Evolutionary conservation across 352 stramenopile genomes (phyloP), one percentile per base, ranked within the genome.

Genomic region (Pythium myriotylum): DNA sequence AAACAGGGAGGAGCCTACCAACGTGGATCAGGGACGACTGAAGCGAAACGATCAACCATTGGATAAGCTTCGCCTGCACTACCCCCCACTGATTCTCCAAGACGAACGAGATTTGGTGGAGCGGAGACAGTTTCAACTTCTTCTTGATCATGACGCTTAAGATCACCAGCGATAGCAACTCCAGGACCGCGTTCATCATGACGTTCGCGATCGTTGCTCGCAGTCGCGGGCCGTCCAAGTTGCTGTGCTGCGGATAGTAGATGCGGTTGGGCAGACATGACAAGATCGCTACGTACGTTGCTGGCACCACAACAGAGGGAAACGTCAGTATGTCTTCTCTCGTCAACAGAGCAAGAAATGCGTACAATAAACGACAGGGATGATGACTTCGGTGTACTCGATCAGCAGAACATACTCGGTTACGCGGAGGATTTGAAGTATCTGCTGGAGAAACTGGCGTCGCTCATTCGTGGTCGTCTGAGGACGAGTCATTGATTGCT

Each of bases 381-480:
- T 58, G 12, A 75, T 27, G 9, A 80, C 59, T 63, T 80, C 69
- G 23, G 70, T 61, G 24, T 68, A 76, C 33, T 77, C 57, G 22
- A 68, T 58, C 3, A 77, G 49, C 17, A 73, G 33, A 6, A 76
- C 19, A 39, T 76, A 77, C 40, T 80, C 69, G 4, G 48, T 71
- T 22, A 74, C 42, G 51, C 68, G 70, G 27, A 80, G 29, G 13
- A 74, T 59, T 20, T 65, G 47, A 5, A 77, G 70, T 45, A 56
- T 32, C 24, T 62, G 63, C 39, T 55, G 51, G 12, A 69, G 35
- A 0, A 74, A 54, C 10, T 62, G 4, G 8, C 42, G 29, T 0
- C 54, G 54, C 10, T 70, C 63, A 16, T 39, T 16, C 5, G 29
- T 10, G 29, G 5, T 35, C 29, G 29, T 10, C 29, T 35, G 29